Conservation (phyloP, 108 stramenopile genomes). For the Nannochloropsis gaditana region DNA sequence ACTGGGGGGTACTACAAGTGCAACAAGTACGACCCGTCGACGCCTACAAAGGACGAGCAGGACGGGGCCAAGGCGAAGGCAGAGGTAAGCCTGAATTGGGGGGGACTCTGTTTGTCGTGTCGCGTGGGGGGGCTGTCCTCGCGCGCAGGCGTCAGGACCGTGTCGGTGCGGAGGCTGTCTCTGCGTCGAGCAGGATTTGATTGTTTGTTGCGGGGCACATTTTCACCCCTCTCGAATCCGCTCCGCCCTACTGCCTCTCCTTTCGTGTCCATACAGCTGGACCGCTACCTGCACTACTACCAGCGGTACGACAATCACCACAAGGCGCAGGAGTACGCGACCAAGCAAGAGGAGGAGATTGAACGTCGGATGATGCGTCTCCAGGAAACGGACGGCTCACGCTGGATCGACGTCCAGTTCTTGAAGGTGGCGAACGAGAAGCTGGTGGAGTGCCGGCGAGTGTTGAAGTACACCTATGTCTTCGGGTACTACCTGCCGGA, state of each 20-base stretch:
- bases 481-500: slow-evolving; percentile 81
- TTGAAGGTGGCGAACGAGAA: slow-evolving; percentile 90
- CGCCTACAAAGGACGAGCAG: slow-evolving; percentile 42
- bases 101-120: background rate
- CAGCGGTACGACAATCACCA: slow-evolving; percentile 84
- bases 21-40: slow-evolving; percentile 57
- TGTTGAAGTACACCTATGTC: slow-evolving; percentile 86
- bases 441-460: slow-evolving; percentile 89
- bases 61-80: slow-evolving; percentile 42
- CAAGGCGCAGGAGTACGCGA: slow-evolving; percentile 82
- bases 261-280: slow-evolving; percentile 62
- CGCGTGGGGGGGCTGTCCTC: background rate
- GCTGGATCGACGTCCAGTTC: slow-evolving; percentile 96
- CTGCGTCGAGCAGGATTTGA: no score
- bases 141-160: background rate
- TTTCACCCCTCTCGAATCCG: background rate
- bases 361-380: slow-evolving; percentile 81
- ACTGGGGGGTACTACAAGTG: slow-evolving; percentile 99
- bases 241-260: background rate
- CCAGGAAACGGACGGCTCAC: slow-evolving; percentile 70
- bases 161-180: no score
- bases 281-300: slow-evolving; percentile 99
- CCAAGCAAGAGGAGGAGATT: slow-evolving; percentile 66
- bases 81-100: slow-evolving; percentile 18
- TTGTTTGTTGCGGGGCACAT: no score